A percentile compares a stretch with the other conserved stretches of the same genome.
Conservation (phyloP, 2,329 filamentous ascomycete genomes). For the Fusarium sp. region DNA sequence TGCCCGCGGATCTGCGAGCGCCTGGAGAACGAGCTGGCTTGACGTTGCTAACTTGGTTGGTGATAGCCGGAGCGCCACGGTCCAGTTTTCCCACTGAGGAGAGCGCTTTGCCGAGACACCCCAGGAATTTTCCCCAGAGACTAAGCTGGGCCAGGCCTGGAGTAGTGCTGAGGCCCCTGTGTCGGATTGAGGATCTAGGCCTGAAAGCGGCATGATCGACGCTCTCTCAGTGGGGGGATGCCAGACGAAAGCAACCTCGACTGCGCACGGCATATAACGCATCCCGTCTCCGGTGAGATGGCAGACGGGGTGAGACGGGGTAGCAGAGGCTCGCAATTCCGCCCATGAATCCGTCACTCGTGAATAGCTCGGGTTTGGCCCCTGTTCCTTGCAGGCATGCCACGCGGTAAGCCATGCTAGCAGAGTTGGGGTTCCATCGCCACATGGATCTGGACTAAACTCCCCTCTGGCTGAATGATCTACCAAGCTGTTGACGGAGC, state of each 20-base stretch:
- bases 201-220: not conserved
- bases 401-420: not conserved
- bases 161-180: not conserved
- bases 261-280: not conserved
- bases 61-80: not conserved
- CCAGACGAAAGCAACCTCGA: not conserved
- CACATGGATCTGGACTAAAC: not conserved
- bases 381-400: not conserved
- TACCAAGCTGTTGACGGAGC: not conserved
- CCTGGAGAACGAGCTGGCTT: not conserved
- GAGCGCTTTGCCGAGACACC: not conserved
- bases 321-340: not conserved
- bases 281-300: not conserved
- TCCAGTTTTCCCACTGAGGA: conserved; percentile 15
- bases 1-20: conserved; percentile 6
- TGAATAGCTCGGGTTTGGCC: not conserved
- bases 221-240: not conserved
- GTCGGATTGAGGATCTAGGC: not conserved
- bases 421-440: not conserved
- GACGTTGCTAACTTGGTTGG: not conserved
- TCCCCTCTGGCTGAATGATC: not conserved
- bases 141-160: not conserved
- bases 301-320: too few species aligned
- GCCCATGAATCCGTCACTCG: not conserved
- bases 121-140: not conserved